Conservation (phyloP, 202 grass and related monocot species). For the Schoenoplectus triqueter region DNA sequence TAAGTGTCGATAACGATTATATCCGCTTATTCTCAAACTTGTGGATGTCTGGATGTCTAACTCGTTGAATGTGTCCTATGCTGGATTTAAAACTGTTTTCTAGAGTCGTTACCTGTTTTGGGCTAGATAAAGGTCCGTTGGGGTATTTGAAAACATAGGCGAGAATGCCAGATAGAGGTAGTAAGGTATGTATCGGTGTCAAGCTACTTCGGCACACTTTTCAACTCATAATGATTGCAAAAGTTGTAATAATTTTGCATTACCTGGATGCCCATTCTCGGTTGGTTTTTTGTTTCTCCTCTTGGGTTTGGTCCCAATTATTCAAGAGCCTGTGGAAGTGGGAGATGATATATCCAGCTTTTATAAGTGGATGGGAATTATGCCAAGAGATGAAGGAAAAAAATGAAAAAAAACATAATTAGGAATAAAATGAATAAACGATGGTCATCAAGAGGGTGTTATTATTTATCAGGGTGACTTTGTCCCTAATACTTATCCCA, state of each 20-base stretch:
- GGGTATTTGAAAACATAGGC: too few relatives aligned
- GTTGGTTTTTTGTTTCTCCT: not conserved
- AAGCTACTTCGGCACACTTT: not conserved
- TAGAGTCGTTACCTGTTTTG: too few relatives aligned
- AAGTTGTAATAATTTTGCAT: not conserved
- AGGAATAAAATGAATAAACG: not conserved
- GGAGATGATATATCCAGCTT: not conserved
- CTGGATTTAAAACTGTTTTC: too few relatives aligned
- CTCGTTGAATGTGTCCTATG: too few relatives aligned
- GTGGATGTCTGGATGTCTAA: too few relatives aligned
- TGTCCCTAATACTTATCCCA: too few relatives aligned
- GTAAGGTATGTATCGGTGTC: too few relatives aligned
- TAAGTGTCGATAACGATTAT: too few relatives aligned
- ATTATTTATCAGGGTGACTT: too few relatives aligned
- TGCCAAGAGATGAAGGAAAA: not conserved
- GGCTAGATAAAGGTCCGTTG: too few relatives aligned
- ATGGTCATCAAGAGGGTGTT: not conserved
- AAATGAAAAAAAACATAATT: not conserved
- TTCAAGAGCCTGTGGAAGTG: not conserved
- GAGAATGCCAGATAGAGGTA: too few relatives aligned
- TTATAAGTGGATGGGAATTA: not conserved
- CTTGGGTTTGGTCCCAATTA: not conserved
- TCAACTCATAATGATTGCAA: not conserved
- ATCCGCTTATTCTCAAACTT: too few relatives aligned
- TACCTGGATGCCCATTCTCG: conserved; percentile 21